Percentiles rank a stretch among this genome's conserved stretches.
Evolutionary conservation across 2,329 filamentous ascomycete species (phyloP).

Genomic region (Rutstroemia sydowiana): DNA sequence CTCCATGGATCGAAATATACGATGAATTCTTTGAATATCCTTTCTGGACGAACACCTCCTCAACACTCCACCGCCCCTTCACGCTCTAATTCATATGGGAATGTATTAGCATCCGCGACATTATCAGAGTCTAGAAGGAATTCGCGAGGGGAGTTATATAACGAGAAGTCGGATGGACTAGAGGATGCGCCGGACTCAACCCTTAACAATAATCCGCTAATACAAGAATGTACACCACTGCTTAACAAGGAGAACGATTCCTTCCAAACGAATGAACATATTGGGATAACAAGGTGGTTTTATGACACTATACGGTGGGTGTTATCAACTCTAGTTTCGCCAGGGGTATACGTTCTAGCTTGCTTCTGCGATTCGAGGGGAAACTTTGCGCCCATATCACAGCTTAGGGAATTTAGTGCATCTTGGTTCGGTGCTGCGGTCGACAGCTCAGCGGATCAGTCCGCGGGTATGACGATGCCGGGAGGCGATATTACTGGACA

Average conservation of each 20-base stretch:
- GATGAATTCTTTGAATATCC: constrained; percentile 97
- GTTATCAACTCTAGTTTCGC: constrained; percentile 69
- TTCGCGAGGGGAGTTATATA: constrained; percentile 33
- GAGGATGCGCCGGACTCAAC: constrained; percentile 34
- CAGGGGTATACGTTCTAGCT: constrained; percentile 74
- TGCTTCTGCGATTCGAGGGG: constrained; percentile 78
- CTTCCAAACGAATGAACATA: constrained; percentile 32
- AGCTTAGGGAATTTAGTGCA: constrained; percentile 54
- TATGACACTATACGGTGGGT: constrained; percentile 73
- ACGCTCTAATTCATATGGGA: constrained; percentile 53
- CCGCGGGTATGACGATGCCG: constrained; percentile 25
- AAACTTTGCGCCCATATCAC: constrained; percentile 68
- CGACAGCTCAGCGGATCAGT: constrained; percentile 28
- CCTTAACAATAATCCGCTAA: constrained; percentile 17
- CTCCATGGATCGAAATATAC: constrained; percentile 49
- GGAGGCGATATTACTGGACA: constrained; percentile 8
- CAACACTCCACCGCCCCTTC: constrained; percentile 48
- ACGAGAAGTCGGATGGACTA: constrained; percentile 33
- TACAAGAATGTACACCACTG: constrained; percentile 65
- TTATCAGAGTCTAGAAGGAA: constrained; percentile 23
- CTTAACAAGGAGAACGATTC: constrained; percentile 36
- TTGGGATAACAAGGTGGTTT: constrained; percentile 62
- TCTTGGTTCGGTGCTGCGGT: constrained; percentile 40
- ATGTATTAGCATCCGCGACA: constrained; percentile 21
- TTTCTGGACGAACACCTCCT: constrained; percentile 74